A percentile compares a stretch with the other conserved stretches of the same genome.
Conservation (phyloP, 352 stramenopile genomes). For the Blastocystis sp. region DNA sequence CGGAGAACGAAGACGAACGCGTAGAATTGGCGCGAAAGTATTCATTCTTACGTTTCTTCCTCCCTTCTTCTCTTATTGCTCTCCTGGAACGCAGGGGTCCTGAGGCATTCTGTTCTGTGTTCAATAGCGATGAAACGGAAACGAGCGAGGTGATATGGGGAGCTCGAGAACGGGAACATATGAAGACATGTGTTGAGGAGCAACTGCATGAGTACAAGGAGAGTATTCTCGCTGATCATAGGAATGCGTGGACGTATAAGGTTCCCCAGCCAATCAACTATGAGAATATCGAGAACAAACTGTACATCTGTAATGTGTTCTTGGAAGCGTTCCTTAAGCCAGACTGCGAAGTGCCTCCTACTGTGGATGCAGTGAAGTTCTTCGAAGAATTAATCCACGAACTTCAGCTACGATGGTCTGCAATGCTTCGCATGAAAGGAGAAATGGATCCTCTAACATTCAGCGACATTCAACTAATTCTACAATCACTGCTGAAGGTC, state of each 20-base stretch:
- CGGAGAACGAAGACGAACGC: background rate
- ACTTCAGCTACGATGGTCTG: background rate
- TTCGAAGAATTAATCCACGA: background rate
- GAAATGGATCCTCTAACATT: background rate
- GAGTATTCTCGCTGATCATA: background rate
- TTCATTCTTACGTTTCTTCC: slow-evolving; percentile 28
- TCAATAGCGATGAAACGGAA: background rate
- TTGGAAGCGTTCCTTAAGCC: slow-evolving; percentile 27
- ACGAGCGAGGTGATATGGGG: background rate
- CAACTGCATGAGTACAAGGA: background rate
- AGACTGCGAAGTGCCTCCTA: background rate
- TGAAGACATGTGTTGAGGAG: background rate
- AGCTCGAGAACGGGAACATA: background rate
- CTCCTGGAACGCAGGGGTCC: slow-evolving; percentile 9
- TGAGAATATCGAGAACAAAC: slow-evolving; percentile 15
- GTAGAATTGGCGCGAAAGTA: background rate
- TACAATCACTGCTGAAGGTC: slow-evolving; percentile 9
- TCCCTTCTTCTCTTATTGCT: background rate
- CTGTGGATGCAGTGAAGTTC: background rate
- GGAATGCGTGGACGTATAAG: background rate
- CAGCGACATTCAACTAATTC: background rate
- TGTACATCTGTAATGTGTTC: slow-evolving; percentile 20
- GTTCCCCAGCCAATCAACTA: background rate
- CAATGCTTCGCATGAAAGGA: background rate
- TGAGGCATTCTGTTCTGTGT: background rate